Conservation (phyloP, 2,329 filamentous ascomycete species). For the Amauroascus niger region DNA sequence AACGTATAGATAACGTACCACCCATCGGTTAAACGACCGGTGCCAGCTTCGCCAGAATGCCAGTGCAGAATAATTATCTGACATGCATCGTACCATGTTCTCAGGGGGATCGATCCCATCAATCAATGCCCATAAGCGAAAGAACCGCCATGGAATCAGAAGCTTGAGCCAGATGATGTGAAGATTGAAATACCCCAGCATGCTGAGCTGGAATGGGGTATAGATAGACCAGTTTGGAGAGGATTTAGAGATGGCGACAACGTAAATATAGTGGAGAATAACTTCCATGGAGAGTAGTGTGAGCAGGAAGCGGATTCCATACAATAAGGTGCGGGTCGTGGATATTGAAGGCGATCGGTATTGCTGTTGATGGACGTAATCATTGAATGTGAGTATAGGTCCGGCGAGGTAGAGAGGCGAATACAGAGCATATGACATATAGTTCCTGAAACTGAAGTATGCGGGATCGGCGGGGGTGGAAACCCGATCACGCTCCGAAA, state of each 20-base stretch:
- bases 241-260: constrained; percentile 79
- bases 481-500: constrained; percentile 83
- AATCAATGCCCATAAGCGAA: constrained; percentile 86
- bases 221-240: constrained; percentile 72
- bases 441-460: constrained; percentile 74
- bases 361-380: constrained; percentile 81
- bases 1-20: constrained; percentile 86
- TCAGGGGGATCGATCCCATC: constrained; percentile 92
- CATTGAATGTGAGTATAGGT: constrained; percentile 94
- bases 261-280: constrained; percentile 83
- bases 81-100: constrained; percentile 96
- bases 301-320: constrained; percentile 71
- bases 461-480: constrained; percentile 58
- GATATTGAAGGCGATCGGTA: constrained; percentile 65
- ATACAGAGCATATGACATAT: constrained; percentile 81
- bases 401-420: constrained; percentile 87
- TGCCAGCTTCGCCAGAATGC: constrained; percentile 98
- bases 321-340: constrained; percentile 60
- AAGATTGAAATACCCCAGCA: constrained; percentile 92
- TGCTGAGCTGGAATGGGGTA: constrained; percentile 73
- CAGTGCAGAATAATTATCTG: constrained; percentile 81
- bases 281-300: constrained; percentile 83
- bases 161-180: constrained; percentile 98
- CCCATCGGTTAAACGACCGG: constrained; percentile 87
- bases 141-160: constrained; percentile 93